A percentile compares a stretch with the other conserved stretches of the same genome.
phyloP scores from a whole-genome alignment of 2,329 filamentous ascomycete genomes.

The Hypoxylon sp. region DNA sequence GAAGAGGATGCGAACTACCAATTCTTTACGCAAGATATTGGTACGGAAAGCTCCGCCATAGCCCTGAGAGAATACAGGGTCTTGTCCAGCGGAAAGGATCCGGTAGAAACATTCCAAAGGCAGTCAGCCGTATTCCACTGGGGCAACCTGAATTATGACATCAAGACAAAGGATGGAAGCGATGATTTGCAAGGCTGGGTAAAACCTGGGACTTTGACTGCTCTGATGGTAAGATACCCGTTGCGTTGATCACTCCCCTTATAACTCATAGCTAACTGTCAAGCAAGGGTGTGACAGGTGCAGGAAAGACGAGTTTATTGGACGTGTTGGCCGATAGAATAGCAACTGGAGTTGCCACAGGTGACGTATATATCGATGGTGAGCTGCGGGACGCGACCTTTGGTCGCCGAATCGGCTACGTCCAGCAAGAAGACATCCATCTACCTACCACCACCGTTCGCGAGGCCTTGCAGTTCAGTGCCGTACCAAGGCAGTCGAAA shows the following conservation, averaged over 20 bases:
- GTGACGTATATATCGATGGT: conserved; percentile 70
- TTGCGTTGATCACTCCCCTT: too few species aligned
- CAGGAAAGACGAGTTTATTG: conserved; percentile 88
- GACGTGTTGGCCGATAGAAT: conserved; percentile 86
- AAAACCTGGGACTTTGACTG: conserved; percentile 87
- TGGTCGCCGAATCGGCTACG: conserved; percentile 74
- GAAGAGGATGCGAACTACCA: too few species aligned
- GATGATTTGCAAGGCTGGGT: conserved; percentile 77
- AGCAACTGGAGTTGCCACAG: conserved; percentile 85
- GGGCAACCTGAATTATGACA: conserved; percentile 79
- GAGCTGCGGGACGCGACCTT: not conserved
- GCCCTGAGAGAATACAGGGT: too few species aligned
- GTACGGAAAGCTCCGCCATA: too few species aligned
- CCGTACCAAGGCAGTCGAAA: conserved; percentile 77
- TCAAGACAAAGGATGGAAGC: conserved; percentile 61
- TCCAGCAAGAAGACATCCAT: conserved; percentile 91
- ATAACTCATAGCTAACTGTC: too few species aligned
- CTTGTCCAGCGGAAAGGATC: too few species aligned
- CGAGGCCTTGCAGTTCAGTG: conserved; percentile 85
- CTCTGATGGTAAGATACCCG: conserved; percentile 71
- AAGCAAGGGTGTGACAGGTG: conserved; percentile 77
- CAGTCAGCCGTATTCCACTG: conserved; percentile 85
- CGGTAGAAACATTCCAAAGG: too few species aligned
- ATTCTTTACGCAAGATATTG: too few species aligned
- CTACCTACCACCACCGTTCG: conserved; percentile 84